phyloP scores from a whole-genome alignment of 495 filamentous ascomycete species.

The Penicillium coffeae region DNA sequence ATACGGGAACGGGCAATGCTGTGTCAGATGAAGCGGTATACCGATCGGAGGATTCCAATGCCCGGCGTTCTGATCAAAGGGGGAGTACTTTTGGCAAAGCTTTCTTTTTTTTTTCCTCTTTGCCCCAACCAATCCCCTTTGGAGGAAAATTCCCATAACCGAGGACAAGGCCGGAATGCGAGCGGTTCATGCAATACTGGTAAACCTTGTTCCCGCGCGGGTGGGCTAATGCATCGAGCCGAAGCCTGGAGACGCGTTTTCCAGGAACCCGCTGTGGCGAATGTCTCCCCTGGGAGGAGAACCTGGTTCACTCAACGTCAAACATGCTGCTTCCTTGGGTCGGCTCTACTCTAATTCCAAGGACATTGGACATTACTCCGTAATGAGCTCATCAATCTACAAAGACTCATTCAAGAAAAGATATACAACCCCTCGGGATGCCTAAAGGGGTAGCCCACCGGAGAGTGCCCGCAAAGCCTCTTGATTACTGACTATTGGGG shows the following conservation, averaged over 20 bases:
- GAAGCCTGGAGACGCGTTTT: constrained; percentile 24
- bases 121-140: neutral
- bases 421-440: constrained; percentile 6
- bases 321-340: neutral
- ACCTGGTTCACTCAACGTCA: neutral
- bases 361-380: too few species aligned
- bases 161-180: neutral
- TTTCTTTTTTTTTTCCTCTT: neutral
- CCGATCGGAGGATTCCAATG: neutral
- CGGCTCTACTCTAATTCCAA: too few species aligned
- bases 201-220: constrained; percentile 18
- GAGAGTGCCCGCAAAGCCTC: neutral
- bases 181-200: constrained; percentile 27
- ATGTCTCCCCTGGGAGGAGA: neutral
- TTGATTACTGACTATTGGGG: neutral
- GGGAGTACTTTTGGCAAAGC: neutral
- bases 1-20: neutral
- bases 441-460: constrained; percentile 6
- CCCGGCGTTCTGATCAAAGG: neutral
- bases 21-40: constrained; percentile 1
- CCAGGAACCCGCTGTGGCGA: constrained; percentile 20
- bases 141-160: neutral
- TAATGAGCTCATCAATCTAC: too few species aligned
- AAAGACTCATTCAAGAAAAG: too few species aligned
- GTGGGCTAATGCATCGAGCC: constrained; percentile 35